Evolutionary conservation across 164 flowering plant species (phyloP), one percentile per base, ranked within the genome.

Genomic region (Vitis amurensis): DNA sequence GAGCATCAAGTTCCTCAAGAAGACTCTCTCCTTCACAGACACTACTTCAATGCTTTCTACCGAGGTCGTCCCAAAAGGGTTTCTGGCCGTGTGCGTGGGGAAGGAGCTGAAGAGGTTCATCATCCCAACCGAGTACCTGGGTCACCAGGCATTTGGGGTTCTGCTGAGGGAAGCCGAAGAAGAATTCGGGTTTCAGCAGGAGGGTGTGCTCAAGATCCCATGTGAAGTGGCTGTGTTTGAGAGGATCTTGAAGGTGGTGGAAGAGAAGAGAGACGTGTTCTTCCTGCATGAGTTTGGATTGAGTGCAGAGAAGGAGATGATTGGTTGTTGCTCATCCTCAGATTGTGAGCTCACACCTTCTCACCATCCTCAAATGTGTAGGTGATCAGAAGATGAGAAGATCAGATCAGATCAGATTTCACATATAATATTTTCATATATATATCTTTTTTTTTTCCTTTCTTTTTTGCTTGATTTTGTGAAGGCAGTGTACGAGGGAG

Each of bases 161-260:
- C 69, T 93, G 4, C 78, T 91, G 13, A 79, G 84, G 64, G 90
- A 90, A 74, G 95, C 98, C 0, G 98, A 93, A 67, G 98, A 91
- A 59, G 98, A 89, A 64, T 93, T 89, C 68, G 98, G 98, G 16
- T 93, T 91, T 61, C 89, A 91, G 57, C 87, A 90, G 67, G 86
- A 91, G 60, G 98, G 98, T 5, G 91, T 85, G 13, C 76, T 93
- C 52, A 85, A 81, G 79, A 84, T 93, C 61, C 98, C 97, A 0
- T 93, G 97, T 56, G 83, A 86, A 55, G 93, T 90, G 2, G 19
- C 69, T 1, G 77, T 89, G 3, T 91, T 93, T 48, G 87, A 90
- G 81, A 87, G 76, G 78, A 83, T 93, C 10, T 75, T 93, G 80
- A 86, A 84, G 74, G 63, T 80, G 71, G 86, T 89, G 62, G 85